These are phyloP conservation scores for Phytophthora cajani DNA, from an alignment of 352 stramenopile species.

Conservation along the genomic window DNA sequence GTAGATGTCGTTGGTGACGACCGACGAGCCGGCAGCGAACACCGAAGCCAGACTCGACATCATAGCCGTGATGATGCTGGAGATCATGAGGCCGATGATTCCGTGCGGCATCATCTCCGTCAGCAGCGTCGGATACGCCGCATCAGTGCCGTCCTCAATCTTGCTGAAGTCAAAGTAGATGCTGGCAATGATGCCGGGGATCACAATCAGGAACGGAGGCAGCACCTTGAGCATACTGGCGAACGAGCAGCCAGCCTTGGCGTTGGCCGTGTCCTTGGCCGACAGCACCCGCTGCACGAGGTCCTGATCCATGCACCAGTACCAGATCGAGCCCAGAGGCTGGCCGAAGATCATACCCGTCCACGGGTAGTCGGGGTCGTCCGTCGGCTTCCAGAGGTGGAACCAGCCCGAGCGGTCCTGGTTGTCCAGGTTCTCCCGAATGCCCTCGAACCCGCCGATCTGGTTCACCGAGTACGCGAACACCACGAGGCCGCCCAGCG, in stretches of 20 bases:
- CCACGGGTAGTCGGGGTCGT: constrained; percentile 70
- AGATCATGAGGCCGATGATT: constrained; percentile 69
- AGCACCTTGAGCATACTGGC: constrained; percentile 72
- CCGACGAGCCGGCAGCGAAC: constrained; percentile 64
- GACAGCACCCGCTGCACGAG: constrained; percentile 74
- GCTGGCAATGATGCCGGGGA: constrained; percentile 66
- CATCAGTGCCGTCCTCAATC: constrained; percentile 57
- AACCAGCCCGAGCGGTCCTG: constrained; percentile 54
- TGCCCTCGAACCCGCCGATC: constrained; percentile 62
- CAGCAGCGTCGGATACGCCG: constrained; percentile 70
- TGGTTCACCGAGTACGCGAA: constrained; percentile 59
- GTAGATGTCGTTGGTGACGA: constrained; percentile 76
- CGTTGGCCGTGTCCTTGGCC: constrained; percentile 69
- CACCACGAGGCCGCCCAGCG: constrained; percentile 62
- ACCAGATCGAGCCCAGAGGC: constrained; percentile 67
- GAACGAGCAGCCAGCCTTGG: constrained; percentile 60
- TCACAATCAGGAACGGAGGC: constrained; percentile 72
- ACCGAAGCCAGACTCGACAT: constrained; percentile 76
- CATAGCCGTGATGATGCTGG: constrained; percentile 76
- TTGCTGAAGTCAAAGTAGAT: constrained; percentile 70
- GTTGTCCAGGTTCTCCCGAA: constrained; percentile 52
- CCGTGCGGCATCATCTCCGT: constrained; percentile 74
- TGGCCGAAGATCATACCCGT: constrained; percentile 76
- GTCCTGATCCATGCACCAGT: constrained; percentile 82
- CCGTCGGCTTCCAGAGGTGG: constrained; percentile 60